A percentile compares a stretch with the other conserved stretches of the same genome.
These are phyloP conservation scores for Phytophthora lateralis DNA, from an alignment of 352 stramenopile species.

Conservation along the genomic window DNA sequence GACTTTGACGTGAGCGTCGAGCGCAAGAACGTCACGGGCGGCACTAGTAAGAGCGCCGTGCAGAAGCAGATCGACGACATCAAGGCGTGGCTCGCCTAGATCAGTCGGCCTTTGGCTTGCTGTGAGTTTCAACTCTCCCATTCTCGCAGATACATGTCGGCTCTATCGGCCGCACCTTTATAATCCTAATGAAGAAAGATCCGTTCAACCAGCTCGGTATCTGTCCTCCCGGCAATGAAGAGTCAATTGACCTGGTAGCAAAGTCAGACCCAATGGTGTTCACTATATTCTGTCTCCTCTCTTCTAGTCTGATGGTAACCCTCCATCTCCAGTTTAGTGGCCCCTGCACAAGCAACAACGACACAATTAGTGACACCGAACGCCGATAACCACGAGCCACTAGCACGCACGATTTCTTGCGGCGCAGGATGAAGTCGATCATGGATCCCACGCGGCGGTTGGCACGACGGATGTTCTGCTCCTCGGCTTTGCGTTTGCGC, in stretches of 20 bases:
- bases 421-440: slow-evolving; percentile 84
- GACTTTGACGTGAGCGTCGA: slow-evolving; percentile 91
- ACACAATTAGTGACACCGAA: background rate
- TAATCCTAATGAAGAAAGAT: slow-evolving; percentile 23
- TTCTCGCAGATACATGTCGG: background rate
- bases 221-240: background rate
- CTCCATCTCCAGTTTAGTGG: slow-evolving; percentile 24
- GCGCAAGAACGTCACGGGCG: slow-evolving; percentile 90
- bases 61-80: slow-evolving; percentile 79
- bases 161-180: slow-evolving; percentile 8
- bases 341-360: slow-evolving; percentile 26
- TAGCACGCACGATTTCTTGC: slow-evolving; percentile 76
- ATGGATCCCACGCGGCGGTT: slow-evolving; percentile 85
- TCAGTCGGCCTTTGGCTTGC: background rate
- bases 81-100: slow-evolving; percentile 69
- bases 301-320: slow-evolving; percentile 17
- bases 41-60: slow-evolving; percentile 82
- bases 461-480: slow-evolving; percentile 79
- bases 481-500: slow-evolving; percentile 80
- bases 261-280: background rate
- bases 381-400: background rate
- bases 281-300: slow-evolving; percentile 28
- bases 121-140: background rate
- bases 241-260: background rate
- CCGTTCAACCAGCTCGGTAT: background rate